Base-by-base conservation (phyloP, 2,329 filamentous ascomycete species). In the Fusarium sp. region DNA sequence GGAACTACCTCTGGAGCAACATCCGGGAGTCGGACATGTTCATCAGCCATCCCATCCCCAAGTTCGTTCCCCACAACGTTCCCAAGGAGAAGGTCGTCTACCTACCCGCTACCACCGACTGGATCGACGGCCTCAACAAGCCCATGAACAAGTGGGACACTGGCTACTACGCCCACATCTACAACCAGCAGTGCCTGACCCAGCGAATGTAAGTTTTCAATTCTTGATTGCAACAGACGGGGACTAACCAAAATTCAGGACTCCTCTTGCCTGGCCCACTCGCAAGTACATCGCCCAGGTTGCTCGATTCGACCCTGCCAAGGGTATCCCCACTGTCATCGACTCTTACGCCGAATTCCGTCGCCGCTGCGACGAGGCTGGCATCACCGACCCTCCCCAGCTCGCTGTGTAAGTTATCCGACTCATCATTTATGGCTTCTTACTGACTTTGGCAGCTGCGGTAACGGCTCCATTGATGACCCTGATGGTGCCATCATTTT, bases 121-220 rank as follows among this genome's bases (percentile, higher is more conserved):
- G 93, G 90, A 86, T 95, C 5, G 94, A 96, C 79, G 94, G 94
- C 10, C 82, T 96, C 74, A 96, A 95, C 85, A 96, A 96, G 82
- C 83, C 85, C 27, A 87, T 96, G 81, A 89, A 89, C 68, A 85
- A 88, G 60, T 94, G 91, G 90, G 92, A 94, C 78, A 86, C 87
- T 8, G 89, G 89, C 14, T 94, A 93, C 83, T 96, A 96, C 76
- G 88, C 92, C 60, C 90, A 93, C 73, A 86, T 81, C n/a, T 94
- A 95, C 83, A 92, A 92, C 76, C 83, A 85, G 4, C 85, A 89
- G 79, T 91, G 90, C 82, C 83, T 88, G 76, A 81, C 88, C 57
- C 85, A 91, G 81, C 82, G 88, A 79, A 90, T 91, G 89, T 79
- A 69, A 6, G 34, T 6, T n/a, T 9, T 9, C n/a, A n/a, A 27